Base-by-base conservation (phyloP, 176 grass and related monocot genomes). In the Chloris gayana region DNA sequence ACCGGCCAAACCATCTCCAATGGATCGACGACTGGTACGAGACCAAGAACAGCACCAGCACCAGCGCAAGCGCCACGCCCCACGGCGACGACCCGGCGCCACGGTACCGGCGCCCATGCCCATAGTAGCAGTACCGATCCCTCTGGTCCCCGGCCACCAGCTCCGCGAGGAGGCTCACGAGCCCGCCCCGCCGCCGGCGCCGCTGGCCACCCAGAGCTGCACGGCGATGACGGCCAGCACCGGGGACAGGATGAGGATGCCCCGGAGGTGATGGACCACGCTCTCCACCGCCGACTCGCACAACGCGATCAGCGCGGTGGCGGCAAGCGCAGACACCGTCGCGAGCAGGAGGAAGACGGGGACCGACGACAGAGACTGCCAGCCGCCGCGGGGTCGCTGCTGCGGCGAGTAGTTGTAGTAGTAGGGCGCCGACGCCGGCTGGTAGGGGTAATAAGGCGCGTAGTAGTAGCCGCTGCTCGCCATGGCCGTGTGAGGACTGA, bases 41-140 rank as follows among this genome's bases (percentile, higher is more conserved):
- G 58, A 98, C 51, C 86, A 93, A 73, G n/a, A 89, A 22, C 78
- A 98, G 75, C 50, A 98, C 83, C 3, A 98, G 74, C 84, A 91
- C 86, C 14, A 98, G 67, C 50, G 83, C 88, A 14, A 94, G 46
- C 42, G 81, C 95, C 50, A 98, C 92, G 25, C 95, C 92, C 95
- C 88, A 95, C 69, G 88, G 92, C 33, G 95, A 89, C 46, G 82
- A 82, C 5, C 77, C 79, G 31, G 70, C 86, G 31, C 78, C 82
- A 17, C 46, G 35, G 63, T 80, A 73, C 58, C 80, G 11, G 67
- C 54, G 12, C 42, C 1, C 9, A 12, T 47, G 84, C 17, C 65
- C 73, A 22, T 58, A 24, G 8, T 63, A 21, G 7, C 5, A 49
- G 4, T 84, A 75, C 50, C 65, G 3, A 2, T 17, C 44, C 2